Conservation (phyloP, 2,329 filamentous ascomycete genomes). For the Sordariomycetes sp. region DNA sequence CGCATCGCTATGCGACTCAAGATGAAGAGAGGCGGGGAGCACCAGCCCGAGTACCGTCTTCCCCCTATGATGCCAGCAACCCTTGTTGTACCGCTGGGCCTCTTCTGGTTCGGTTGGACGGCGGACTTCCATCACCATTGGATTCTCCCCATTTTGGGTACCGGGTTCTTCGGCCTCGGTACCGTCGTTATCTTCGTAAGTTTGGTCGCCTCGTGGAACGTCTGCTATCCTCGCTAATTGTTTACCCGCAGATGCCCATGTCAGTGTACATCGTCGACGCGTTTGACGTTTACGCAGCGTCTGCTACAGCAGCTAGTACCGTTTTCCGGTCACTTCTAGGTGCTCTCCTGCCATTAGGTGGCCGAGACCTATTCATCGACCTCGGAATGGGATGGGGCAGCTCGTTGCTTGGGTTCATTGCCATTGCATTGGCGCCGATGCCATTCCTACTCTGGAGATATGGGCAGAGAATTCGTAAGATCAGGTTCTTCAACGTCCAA, state of each 20-base stretch:
- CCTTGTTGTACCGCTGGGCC: conserved; percentile 34
- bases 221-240: neutral
- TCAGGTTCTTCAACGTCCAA: neutral
- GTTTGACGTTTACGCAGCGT: conserved; percentile 25
- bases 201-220: neutral
- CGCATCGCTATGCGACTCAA: conserved; percentile 13
- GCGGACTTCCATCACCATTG: conserved; percentile 34
- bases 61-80: conserved; percentile 15
- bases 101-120: conserved; percentile 47
- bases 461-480: conserved; percentile 23
- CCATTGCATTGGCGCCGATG: conserved; percentile 25
- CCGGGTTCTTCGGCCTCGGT: conserved; percentile 29
- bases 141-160: conserved; percentile 38
- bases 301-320: conserved; percentile 46
- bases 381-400: conserved; percentile 36
- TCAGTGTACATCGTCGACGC: conserved; percentile 53
- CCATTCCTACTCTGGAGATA: conserved; percentile 27
- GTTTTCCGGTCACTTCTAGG: conserved; percentile 47
- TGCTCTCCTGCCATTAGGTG: conserved; percentile 49
- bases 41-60: conserved; percentile 26
- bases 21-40: conserved; percentile 14
- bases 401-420: conserved; percentile 28
- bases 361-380: conserved; percentile 23
- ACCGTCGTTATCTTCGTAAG: conserved; percentile 18
- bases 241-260: conserved; percentile 20